These are phyloP conservation scores for Tilletiopsis washingtonensis DNA, from an alignment of 1,284 basidiomycete genomes.

Conservation along the genomic window DNA sequence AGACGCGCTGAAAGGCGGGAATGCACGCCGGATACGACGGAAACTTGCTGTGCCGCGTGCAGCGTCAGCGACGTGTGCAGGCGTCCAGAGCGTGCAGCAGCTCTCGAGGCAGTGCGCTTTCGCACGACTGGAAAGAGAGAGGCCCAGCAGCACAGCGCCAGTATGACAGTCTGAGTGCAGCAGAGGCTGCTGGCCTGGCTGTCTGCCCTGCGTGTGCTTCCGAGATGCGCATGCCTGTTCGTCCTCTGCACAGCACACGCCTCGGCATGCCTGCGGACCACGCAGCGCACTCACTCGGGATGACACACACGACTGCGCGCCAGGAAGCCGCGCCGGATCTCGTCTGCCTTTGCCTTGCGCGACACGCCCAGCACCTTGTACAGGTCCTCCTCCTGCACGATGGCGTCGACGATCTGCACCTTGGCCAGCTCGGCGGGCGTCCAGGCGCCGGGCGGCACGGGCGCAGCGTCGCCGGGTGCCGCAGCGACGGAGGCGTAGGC, in stretches of 20 bases:
- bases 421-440: conserved; percentile 6
- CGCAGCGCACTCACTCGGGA: conserved; percentile 60
- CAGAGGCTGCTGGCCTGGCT: no score
- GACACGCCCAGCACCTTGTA: conserved; percentile 65
- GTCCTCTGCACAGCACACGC: not conserved
- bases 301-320: conserved; percentile 67
- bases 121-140: not conserved
- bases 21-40: conserved; percentile 65
- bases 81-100: not conserved
- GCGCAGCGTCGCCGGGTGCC: not conserved
- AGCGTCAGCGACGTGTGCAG: not conserved
- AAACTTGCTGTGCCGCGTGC: conserved; percentile 59
- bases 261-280: not conserved
- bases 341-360: conserved; percentile 56
- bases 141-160: no score
- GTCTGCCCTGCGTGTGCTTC: no score
- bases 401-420: conserved; percentile 6
- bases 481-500: conserved; percentile 9
- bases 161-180: not conserved
- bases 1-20: conserved; percentile 73
- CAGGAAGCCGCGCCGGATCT: conserved; percentile 68
- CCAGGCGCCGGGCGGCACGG: not conserved
- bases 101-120: not conserved
- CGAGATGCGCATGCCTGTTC: not conserved
- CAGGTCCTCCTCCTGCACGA: conserved; percentile 51